Evolutionary conservation across 2,329 filamentous ascomycete genomes (phyloP), one percentile per base, ranked within the genome.

Genomic region (Lizonia empirigonia): DNA sequence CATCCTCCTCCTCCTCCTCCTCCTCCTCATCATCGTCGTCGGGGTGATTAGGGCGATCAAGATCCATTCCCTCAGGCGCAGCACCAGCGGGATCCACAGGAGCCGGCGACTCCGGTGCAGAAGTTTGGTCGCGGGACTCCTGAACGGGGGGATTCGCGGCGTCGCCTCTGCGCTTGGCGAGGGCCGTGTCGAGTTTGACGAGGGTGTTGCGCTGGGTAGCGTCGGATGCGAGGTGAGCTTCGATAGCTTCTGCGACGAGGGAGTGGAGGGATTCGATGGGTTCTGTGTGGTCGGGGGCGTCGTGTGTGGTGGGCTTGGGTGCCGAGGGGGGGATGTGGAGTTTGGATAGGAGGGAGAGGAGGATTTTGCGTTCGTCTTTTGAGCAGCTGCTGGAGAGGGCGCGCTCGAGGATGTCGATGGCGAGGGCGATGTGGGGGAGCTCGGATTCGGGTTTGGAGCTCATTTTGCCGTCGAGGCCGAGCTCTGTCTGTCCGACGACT

Each of bases 331-430:
- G 82, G 1, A 97, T 81, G 68, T 92, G 85, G 2, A 97, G 79
- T 74, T 97, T 97, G 59, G 85, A 85, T 1, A 97, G 81, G 38
- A 97, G 83, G 0, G 86, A 54, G 1, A 71, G 73, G 63, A 72
- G 47, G 1, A 68, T 82, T 71, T 95, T 97, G 76, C 89, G 90
- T 73, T 97, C 92, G 58, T 96, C 91, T 70, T 89, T 89, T 58
- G 78, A 85, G 50, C 74, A 77, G 12, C 85, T 81, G 50, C 81
- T 85, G 26, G 83, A 83, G 18, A 87, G 79, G 1, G 95, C 76
- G 50, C 86, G 85, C 58, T 93, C 89, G 4, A 97, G 74, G 12
- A 96, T 85, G 59, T 90, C 87, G 50, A 81, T 81, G 0, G 91
- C 90, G 56, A 97, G 82, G 9, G 88, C 82, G 2, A 96, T 79